Evolutionary conservation across 176 grass and related monocot species (phyloP).

Genomic region (Secale cereale): DNA sequence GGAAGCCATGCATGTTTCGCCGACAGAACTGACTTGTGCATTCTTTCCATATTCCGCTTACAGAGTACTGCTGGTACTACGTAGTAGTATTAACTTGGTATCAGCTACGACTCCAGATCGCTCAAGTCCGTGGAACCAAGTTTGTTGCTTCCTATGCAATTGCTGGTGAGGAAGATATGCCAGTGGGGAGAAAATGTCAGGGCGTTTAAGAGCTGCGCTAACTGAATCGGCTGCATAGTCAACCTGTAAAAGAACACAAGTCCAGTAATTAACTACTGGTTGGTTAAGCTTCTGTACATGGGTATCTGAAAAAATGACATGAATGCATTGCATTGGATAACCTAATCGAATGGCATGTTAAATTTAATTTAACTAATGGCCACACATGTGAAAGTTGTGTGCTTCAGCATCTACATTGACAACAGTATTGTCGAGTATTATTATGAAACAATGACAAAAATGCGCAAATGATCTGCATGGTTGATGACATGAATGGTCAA

Average conservation of each 20-base stretch:
- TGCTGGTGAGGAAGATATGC: neutral
- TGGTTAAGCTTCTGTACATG: neutral
- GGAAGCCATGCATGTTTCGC: neutral
- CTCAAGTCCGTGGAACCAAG: conserved; percentile 27
- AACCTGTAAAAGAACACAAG: conserved; percentile 13
- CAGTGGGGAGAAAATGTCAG: neutral
- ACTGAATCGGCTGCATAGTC: conserved; percentile 14
- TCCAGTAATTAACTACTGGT: neutral
- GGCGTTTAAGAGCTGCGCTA: neutral
- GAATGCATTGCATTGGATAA: neutral
- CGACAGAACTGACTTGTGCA: neutral
- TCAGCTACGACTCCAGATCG: conserved; percentile 25
- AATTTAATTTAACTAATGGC: neutral
- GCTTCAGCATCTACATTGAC: neutral
- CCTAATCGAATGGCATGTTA: neutral
- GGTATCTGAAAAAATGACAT: neutral
- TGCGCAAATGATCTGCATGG: neutral
- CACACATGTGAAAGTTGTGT: neutral
- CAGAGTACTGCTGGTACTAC: neutral
- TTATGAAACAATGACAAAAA: neutral
- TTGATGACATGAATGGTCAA: neutral
- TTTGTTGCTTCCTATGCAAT: neutral
- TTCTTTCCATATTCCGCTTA: neutral
- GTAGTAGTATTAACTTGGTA: conserved; percentile 7
- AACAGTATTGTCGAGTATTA: neutral